phyloP scores from a whole-genome alignment of 1,139 yeast species.

The Taphrina populina region DNA sequence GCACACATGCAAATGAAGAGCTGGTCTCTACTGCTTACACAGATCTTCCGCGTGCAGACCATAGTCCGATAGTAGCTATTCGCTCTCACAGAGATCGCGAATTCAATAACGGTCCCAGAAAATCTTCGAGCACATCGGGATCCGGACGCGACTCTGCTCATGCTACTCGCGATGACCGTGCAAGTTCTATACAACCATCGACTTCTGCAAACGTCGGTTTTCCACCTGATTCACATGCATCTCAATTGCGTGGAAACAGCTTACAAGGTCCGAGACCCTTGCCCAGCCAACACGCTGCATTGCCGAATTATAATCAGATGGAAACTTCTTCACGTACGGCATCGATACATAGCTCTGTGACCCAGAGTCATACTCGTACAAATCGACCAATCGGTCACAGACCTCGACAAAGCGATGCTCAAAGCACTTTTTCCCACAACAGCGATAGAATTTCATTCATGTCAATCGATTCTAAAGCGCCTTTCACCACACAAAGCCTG shows the following conservation, averaged over 20 bases:
- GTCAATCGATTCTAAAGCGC: constrained; percentile 11
- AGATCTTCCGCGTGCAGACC: constrained; percentile 27
- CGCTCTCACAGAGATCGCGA: constrained; percentile 27
- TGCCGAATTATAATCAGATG: neutral
- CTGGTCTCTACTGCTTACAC: constrained; percentile 19
- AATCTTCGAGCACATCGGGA: constrained; percentile 9
- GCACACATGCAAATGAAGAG: constrained; percentile 3
- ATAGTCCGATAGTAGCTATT: constrained; percentile 27
- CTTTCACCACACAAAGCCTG: constrained; percentile 18
- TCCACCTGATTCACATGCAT: constrained; percentile 32
- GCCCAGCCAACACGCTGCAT: constrained; percentile 1
- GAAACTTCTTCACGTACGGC: constrained; percentile 2
- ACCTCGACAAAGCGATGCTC: constrained; percentile 24
- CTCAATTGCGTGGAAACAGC: constrained; percentile 27
- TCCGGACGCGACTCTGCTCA: neutral
- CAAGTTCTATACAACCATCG: constrained; percentile 1
- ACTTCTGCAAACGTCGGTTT: neutral
- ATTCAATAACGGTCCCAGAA: constrained; percentile 2
- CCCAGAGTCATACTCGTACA: neutral
- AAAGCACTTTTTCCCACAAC: constrained; percentile 8
- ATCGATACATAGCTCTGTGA: neutral
- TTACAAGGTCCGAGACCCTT: constrained; percentile 30
- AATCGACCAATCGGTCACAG: constrained; percentile 11
- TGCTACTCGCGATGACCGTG: neutral
- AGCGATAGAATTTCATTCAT: constrained; percentile 9